Evolutionary conservation across 2,329 filamentous ascomycete genomes (phyloP), one percentile per base, ranked within the genome.

Genomic region (Alternaria triticina): DNA sequence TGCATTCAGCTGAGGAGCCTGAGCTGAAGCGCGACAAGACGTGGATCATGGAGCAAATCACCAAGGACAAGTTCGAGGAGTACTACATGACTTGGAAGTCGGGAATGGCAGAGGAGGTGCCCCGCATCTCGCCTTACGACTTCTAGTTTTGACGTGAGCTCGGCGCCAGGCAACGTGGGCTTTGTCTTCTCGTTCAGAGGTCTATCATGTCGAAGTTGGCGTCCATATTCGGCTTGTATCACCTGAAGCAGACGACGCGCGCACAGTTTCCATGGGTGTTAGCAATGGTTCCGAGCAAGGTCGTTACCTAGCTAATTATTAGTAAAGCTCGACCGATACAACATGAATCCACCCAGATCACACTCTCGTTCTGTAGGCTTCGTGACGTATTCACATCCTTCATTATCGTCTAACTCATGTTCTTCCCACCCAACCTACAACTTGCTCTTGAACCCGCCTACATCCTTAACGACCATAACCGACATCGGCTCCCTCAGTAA

Each of bases 401-500:
- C 36, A 40, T 40, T 40, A 40, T 40, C 9, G 36, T 40, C 15
- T 40, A 40, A 40, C 10, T 1, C 17, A 1, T 10, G 0, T 6
- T 11, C 4, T 6, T 40, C 9, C 33, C n/a, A 40, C 3, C 36
- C 8, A 9, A 10, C 46, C 25, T 58, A 64, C 10, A 64, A 22
- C 17, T 63, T 67, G n/a, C 65, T 66, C 23, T 58, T 51, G n/a
- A 57, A 78, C 1, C 76, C 75, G 6, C 74, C 76, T 3, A 64
- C 72, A 44, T 72, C 71, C 51, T 76, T 76, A 12, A 72, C 74
- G 15, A 78, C 69, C 15, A 75, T 55, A 1, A 77, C 58, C 56
- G 70, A 72, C 66, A 73, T 72, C 13, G 76, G 76, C 40, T 58
- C 70, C 1, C 70, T 72, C n/a, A 78, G 59, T 44, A 78, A 28